Evolutionary conservation across 352 stramenopile genomes (phyloP), one percentile per base, ranked within the genome.

Genomic region (Thalassiosira gravida): DNA sequence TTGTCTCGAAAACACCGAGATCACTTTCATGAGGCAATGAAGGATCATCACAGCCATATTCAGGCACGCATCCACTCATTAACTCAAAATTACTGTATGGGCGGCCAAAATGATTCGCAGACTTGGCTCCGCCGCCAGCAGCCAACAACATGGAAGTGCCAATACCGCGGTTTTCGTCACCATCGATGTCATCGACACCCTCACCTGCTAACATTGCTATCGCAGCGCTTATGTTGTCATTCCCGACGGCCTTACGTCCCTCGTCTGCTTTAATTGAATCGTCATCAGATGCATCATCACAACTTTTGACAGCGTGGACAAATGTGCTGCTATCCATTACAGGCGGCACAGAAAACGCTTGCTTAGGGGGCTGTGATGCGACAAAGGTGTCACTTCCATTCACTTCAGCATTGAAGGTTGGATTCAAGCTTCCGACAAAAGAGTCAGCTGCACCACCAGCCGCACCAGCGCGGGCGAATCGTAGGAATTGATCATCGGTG

Each of bases 71-170:
- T 27, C 87, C 90, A 83, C 83, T 80, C 13, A 87, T 92, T 0
- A 94, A 59, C 74, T 94, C 90, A 59, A 90, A 82, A 73, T 94
- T 94, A n/a, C 73, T 86, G 18, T 92, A 81, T 2, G 88, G 84
- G 6, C 90, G 74, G 13, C 89, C 89, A 44, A 82, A 84, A 29
- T 86, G 80, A 32, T 85, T 83, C 2, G 80, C 83, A 47, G 79
- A 39, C 72, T 79, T 82, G 9, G 65, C 66, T 13, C 80, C 80
- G 24, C 80, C 80, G 24, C 80, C 80, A 27, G 46, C 50, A 25
- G 74, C 80, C 32, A 77, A 67, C 2, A 74, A 68, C 46, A 82
- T 67, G 8, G 74, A 62, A 25, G 49, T 80, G 46, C 77, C 52
- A 81, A 80, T 53, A 64, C 78, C 72, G 52, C 61, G 44, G 47